These are phyloP conservation scores for Cucumis hystrix DNA, from an alignment of 306 rosid species.

Conservation along the genomic window DNA sequence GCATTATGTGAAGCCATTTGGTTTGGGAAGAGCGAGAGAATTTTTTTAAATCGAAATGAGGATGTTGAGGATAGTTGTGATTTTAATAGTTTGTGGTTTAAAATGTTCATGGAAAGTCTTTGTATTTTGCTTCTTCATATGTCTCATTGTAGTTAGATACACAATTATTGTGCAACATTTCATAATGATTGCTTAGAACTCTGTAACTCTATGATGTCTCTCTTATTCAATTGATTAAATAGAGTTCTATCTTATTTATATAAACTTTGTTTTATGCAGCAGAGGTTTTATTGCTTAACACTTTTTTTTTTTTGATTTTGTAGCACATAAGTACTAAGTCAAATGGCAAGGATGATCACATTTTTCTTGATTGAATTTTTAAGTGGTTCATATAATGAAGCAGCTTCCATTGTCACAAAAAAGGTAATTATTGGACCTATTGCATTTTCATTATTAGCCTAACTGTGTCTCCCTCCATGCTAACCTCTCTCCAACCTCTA, in stretches of 20 bases:
- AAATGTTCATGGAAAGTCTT: neutral
- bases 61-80: neutral
- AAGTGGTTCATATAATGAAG: no score
- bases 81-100: neutral
- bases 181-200: no score
- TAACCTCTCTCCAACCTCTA: no score
- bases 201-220: no score
- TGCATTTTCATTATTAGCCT: no score
- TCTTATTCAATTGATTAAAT: neutral
- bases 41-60: neutral
- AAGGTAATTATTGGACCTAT: no score
- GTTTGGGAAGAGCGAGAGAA: neutral
- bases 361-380: conserved; percentile 11
- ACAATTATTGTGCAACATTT: neutral
- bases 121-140: neutral
- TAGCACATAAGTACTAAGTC: conserved; percentile 23
- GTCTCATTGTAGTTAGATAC: neutral
- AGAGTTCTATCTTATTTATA: neutral
- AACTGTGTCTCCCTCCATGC: no score
- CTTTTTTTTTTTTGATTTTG: neutral
- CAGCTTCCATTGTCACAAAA: no score
- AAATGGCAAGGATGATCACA: conserved; percentile 26
- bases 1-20: neutral
- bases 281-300: neutral
- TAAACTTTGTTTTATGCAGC: neutral